A percentile compares a stretch with the other conserved stretches of the same genome.
phyloP scores from a whole-genome alignment of 371 early-diverging fungal species.

The Mortierella sp. region DNA sequence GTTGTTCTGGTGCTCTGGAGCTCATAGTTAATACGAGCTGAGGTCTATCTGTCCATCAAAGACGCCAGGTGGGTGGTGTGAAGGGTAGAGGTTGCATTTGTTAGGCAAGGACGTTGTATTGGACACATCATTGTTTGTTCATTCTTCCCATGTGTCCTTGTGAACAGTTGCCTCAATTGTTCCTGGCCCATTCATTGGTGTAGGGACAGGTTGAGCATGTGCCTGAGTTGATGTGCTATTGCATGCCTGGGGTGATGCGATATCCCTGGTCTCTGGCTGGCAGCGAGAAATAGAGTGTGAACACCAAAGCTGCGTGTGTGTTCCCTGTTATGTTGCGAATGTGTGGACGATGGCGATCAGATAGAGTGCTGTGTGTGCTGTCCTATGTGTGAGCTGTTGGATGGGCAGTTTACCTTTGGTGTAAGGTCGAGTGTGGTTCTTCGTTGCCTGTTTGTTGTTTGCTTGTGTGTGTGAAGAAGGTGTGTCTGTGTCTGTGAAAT shows the following conservation, averaged over 20 bases:
- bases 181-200: neutral
- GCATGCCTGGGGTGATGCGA: neutral
- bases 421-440: neutral
- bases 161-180: neutral
- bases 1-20: slow-evolving; percentile 25
- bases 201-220: neutral
- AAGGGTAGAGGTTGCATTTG: neutral
- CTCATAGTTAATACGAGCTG: slow-evolving; percentile 26
- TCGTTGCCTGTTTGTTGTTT: neutral
- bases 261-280: neutral
- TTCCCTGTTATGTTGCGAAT: neutral
- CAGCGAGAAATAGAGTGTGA: neutral
- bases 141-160: neutral
- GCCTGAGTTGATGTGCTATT: neutral
- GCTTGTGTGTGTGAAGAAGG: neutral
- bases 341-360: neutral
- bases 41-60: slow-evolving; percentile 3
- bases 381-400: neutral
- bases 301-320: neutral
- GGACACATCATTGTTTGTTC: neutral
- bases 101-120: neutral
- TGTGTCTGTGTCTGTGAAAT: neutral
- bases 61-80: neutral
- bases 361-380: neutral
- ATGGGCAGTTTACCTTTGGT: neutral